Conservation (phyloP, 805 yeast species). For the Torulaspora delbrueckii region DNA sequence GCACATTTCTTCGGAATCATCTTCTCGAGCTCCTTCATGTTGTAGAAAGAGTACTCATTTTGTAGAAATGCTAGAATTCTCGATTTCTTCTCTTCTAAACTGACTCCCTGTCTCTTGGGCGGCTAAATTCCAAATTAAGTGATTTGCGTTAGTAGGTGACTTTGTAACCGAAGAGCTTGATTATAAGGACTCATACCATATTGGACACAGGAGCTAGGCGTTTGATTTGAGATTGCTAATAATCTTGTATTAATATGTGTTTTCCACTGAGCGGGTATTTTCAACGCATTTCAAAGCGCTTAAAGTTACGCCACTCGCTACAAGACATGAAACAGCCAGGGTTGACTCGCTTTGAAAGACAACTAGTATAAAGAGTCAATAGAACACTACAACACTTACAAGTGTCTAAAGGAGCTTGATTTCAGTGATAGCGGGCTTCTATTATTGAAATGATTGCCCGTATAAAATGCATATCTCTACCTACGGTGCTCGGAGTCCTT, state of each 20-base stretch:
- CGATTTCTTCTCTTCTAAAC: slow-evolving; percentile 39
- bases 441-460: neutral
- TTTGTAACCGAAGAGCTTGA: neutral
- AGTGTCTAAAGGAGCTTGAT: neutral
- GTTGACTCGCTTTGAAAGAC: neutral
- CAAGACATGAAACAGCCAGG: neutral
- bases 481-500: neutral
- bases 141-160: neutral
- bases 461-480: neutral
- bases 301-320: neutral
- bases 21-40: slow-evolving; percentile 49
- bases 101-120: slow-evolving; percentile 33
- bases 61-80: slow-evolving; percentile 40
- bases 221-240: too few relatives aligned
- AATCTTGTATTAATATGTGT: too few relatives aligned
- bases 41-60: slow-evolving; percentile 39
- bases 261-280: too few relatives aligned
- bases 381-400: neutral
- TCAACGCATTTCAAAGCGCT: neutral
- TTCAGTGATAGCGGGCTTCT: neutral
- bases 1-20: slow-evolving; percentile 41
- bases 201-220: neutral
- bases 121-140: slow-evolving; percentile 10
- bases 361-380: neutral
- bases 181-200: neutral